phyloP scores from a whole-genome alignment of 345 rosid species.

The Salix purpurea region DNA sequence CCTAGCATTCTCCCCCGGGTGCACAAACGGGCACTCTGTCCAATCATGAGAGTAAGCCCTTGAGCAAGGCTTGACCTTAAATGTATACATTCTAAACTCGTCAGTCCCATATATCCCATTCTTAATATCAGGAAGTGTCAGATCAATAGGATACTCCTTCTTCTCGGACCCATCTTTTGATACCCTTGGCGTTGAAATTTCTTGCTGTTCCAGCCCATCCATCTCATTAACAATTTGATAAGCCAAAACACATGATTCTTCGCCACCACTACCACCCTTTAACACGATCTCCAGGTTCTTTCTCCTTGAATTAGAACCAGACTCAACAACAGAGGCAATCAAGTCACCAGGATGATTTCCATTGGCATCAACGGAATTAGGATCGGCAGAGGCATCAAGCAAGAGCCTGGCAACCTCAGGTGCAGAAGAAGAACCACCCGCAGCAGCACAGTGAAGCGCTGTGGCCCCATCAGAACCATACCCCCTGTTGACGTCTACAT shows the following conservation, averaged over 20 bases:
- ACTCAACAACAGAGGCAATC: conserved; percentile 38
- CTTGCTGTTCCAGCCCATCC: conserved; percentile 34
- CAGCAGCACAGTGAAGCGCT: conserved; percentile 78
- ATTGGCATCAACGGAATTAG: conserved; percentile 44
- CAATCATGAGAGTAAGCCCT: conserved; percentile 96
- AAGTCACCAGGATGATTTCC: conserved; percentile 61
- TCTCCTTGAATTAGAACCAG: conserved; percentile 39
- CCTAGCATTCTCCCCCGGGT: conserved; percentile 96
- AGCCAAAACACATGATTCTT: conserved; percentile 22
- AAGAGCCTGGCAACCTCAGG: conserved; percentile 60
- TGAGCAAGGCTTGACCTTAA: conserved; percentile 91
- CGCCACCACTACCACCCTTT: conserved; percentile 31
- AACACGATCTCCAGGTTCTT: conserved; percentile 53
- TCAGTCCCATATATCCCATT: conserved; percentile 76
- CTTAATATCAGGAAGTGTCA: conserved; percentile 81
- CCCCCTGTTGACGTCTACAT: conserved; percentile 54
- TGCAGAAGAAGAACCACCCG: conserved; percentile 56
- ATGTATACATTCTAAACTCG: conserved; percentile 85
- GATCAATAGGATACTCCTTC: conserved; percentile 86
- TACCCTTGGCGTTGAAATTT: conserved; percentile 31
- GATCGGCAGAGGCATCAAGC: conserved; percentile 63
- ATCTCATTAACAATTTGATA: conserved; percentile 23
- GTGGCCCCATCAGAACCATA: conserved; percentile 74
- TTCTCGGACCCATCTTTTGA: conserved; percentile 50
- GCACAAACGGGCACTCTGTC: conserved; percentile 97